Evolutionary conservation across 2,329 filamentous ascomycete species (phyloP).

Genomic region (Calonectria pteridis): DNA sequence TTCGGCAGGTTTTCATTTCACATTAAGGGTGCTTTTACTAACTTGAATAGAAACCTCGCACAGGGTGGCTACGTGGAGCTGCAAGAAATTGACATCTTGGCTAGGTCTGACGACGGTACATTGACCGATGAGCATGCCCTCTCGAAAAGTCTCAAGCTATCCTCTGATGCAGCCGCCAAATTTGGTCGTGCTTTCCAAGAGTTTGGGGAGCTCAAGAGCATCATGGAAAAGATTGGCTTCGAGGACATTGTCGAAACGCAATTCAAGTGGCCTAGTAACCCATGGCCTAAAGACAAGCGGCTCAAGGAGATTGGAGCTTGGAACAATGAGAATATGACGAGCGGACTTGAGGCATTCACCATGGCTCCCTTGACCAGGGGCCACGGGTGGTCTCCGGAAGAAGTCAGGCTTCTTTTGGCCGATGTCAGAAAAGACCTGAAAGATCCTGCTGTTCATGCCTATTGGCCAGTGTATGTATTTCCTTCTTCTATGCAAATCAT

Average conservation of each 20-base stretch:
- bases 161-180: conserved; percentile 30
- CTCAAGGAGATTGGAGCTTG: conserved; percentile 13
- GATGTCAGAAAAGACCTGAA: conserved; percentile 30
- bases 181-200: conserved; percentile 19
- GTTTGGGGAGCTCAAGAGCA: conserved; percentile 11
- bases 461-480: conserved; percentile 30
- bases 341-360: not conserved
- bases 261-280: conserved; percentile 12
- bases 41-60: conserved; percentile 23
- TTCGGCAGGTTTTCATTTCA: not conserved
- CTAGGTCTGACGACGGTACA: conserved; percentile 34
- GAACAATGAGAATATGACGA: conserved; percentile 15
- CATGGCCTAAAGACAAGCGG: conserved; percentile 23
- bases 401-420: conserved; percentile 20
- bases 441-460: conserved; percentile 23
- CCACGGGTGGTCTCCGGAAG: conserved; percentile 27
- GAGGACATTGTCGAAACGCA: not conserved
- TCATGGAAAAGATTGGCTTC: conserved; percentile 24
- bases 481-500: not conserved
- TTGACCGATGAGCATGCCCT: conserved; percentile 33
- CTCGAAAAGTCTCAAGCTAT: conserved; percentile 26
- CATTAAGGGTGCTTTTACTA: not conserved
- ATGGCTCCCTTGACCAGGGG: conserved; percentile 24
- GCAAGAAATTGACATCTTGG: conserved; percentile 30
- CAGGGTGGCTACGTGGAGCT: conserved; percentile 37